Base-by-base conservation (phyloP, 2,329 filamentous ascomycete species). In the Trichoderma sp. region DNA sequence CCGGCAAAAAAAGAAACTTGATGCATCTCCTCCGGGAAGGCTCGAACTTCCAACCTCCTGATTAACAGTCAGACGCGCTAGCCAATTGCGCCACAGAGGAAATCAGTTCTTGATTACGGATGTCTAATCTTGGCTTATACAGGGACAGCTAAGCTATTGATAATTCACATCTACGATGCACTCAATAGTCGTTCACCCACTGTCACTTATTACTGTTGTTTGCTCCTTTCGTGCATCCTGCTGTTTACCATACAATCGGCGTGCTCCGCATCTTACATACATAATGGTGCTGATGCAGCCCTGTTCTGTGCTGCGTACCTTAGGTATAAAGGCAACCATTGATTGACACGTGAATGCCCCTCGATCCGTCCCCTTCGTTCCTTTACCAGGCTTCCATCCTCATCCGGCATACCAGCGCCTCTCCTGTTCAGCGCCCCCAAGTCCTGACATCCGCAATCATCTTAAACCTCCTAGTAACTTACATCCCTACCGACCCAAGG, bases 1-100 rank as follows among this genome's bases (percentile, higher is more conserved):
- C n/a, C 30, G 2, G 19, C 34, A 60, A 66, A 60, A 52, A 63
- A 50, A 48, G 5, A 19, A 47, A 5, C 14, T 39, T 7, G 14
- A 6, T 47, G 44, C n/a, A 24, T 65, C 65, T 67, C 65, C 65
- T 60, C 65, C 61, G 58, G 65, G 65, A 67, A 67, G 65, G 65
- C 65, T 67, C 65, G 65, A 67, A 67, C 65, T 67, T 67, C 65
- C 65, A 67, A 67, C 65, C 65, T 67, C 65, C 65, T 67, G 65
- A 67, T 67, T 84, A 84, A 84, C 82, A 84, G 82, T 84, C 82
- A 80, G 78, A 84, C 82, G 82, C 82, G 82, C 82, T 84, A 84
- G 80, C 82, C 82, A 83, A 82, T 73, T 79, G 77, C 69, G 78
- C 77, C 76, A 86, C 82, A 66, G 70, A 70, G 69, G 70, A 71